A percentile compares a stretch with the other conserved stretches of the same genome.
Evolutionary conservation across 305 asterid genomes (phyloP).

Genomic region (Fraxinus angustifolia): DNA sequence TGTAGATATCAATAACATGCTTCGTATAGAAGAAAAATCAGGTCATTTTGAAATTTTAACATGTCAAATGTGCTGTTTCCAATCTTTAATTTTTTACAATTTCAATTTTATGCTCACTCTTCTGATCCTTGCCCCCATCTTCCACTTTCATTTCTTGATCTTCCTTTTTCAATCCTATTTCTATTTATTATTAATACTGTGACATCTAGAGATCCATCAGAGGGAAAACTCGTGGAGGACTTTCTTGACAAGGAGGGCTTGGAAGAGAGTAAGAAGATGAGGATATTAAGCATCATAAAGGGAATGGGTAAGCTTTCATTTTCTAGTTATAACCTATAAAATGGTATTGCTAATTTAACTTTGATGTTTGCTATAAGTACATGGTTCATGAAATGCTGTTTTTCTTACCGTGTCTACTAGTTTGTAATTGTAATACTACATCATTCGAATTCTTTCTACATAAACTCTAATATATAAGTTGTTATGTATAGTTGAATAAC

Average conservation of each 20-base stretch:
- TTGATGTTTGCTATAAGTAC: not conserved
- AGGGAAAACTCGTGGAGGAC: constrained; percentile 69
- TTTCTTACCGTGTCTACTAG: not conserved
- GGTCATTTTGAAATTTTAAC: not conserved
- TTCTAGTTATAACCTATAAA: not conserved
- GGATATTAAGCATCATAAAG: constrained; percentile 62
- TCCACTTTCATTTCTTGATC: constrained; percentile 9
- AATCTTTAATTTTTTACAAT: not conserved
- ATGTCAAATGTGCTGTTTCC: not conserved
- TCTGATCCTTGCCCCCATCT: not conserved
- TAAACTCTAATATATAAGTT: not conserved
- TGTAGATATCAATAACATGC: not conserved
- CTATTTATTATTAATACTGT: constrained; percentile 3
- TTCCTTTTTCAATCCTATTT: not conserved
- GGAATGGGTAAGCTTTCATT: constrained; percentile 63
- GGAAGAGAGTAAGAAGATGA: constrained; percentile 45
- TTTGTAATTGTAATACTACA: not conserved
- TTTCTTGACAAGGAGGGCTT: constrained; percentile 71
- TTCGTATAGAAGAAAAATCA: not conserved
- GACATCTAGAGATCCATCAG: constrained; percentile 66
- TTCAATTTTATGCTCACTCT: not conserved
- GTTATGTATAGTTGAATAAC: not conserved
- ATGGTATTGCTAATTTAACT: not conserved
- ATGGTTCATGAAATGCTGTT: not conserved
- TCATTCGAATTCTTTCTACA: not conserved